Conservation (phyloP, 1,284 basidiomycete species). For the Veloboletus limbatus region DNA sequence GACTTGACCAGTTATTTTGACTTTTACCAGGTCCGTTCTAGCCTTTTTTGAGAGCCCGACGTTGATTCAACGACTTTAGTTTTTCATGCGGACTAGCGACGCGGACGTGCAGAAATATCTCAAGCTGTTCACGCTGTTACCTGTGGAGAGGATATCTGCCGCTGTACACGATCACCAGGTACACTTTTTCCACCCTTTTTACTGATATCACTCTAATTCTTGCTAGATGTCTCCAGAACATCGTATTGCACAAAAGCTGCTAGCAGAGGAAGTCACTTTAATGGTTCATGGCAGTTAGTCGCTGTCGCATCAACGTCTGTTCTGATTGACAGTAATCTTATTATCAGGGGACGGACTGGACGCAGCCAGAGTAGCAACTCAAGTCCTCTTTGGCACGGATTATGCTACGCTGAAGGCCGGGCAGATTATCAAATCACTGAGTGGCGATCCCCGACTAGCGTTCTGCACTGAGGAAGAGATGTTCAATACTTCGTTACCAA, state of each 20-base stretch:
- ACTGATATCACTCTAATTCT: conserved; percentile 5
- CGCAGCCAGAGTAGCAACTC: conserved; percentile 33
- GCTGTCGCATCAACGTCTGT: not conserved
- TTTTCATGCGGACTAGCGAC: conserved; percentile 84
- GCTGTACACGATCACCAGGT: conserved; percentile 63
- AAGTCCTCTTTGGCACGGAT: conserved; percentile 35
- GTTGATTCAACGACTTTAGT: conserved; percentile 50
- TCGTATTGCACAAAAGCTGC: conserved; percentile 70
- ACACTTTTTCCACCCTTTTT: conserved; percentile 1
- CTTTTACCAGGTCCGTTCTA: conserved; percentile 80
- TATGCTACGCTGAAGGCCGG: conserved; percentile 24
- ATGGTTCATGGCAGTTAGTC: conserved; percentile 77
- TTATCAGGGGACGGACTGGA: conserved; percentile 29
- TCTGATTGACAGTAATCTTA: conserved; percentile 4
- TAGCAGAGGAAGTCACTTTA: conserved; percentile 87
- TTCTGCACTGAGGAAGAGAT: conserved; percentile 33
- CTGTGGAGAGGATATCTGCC: conserved; percentile 54
- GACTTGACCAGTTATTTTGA: conserved; percentile 79
- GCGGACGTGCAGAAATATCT: conserved; percentile 82
- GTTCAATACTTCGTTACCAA: conserved; percentile 26
- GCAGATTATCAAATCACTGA: conserved; percentile 31
- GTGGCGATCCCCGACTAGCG: conserved; percentile 31
- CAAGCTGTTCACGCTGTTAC: conserved; percentile 80
- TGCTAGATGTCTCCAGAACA: conserved; percentile 51
- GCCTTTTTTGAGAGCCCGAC: not conserved